Base-by-base conservation (phyloP, 2,329 filamentous ascomycete species). In the Saccharata proteae region DNA sequence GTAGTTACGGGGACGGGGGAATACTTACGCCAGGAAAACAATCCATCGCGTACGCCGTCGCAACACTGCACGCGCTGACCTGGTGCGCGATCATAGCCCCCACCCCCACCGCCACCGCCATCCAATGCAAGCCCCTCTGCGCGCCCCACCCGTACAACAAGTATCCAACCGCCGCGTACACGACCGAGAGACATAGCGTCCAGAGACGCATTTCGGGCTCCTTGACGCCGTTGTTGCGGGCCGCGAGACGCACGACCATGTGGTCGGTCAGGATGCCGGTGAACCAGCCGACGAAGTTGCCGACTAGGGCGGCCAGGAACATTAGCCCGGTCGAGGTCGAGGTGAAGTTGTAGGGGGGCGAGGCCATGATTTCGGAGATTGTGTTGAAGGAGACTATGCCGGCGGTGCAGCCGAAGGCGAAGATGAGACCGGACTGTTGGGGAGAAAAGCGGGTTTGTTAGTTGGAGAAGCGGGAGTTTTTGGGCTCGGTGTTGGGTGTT, bases 121-220 rank as follows among this genome's bases (percentile, higher is more conserved):
- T 46, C 54, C 54, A 59, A 14, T 51, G 47, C 11, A 40, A 39
- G 2, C 50, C 53, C 10, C 16, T 20, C 12, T 51, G 46, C 1
- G 55, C 55, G 11, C 48, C 51, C 54, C 55, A 58, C 26, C 55
- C 55, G 32, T 59, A 60, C 18, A 51, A 40, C 28, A 57, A 48
- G 32, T 58, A 59, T 0, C 56, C 55, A 4, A 53, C 30, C 0
- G 43, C 48, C 2, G 45, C 51, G 28, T 54, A 53, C 11, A 54
- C 34, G 16, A 52, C 46, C 3, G 45, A 45, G 18, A 53, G 41
- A 2, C 46, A 31, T 6, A 56, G 47, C 5, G 46, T 44, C 52
- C 52, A 60, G 0, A 76, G 48, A 37, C 69, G 58, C 43, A 67
- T 54, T 34, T 57, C 54, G 6, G 54, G 52, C 29, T 57, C 50